Evolutionary conservation across 139 green algal species (phyloP).

Genomic region (Tetraselmis striata): DNA sequence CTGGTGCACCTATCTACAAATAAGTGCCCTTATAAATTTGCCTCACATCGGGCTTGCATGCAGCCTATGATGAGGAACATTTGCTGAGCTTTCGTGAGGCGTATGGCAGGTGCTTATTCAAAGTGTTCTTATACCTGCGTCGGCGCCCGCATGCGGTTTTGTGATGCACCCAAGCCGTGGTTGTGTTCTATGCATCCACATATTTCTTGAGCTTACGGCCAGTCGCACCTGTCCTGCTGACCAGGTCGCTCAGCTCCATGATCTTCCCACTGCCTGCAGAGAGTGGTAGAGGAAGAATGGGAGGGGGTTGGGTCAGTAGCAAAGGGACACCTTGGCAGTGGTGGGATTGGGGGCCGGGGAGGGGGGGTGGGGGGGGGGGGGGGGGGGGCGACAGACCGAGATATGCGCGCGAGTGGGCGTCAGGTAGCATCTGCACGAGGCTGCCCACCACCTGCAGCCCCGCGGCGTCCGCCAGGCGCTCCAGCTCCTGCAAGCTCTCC

Average conservation of each 20-base stretch:
- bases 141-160: too few relatives aligned
- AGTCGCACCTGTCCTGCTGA: neutral
- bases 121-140: too few relatives aligned
- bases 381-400: neutral
- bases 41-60: too few relatives aligned
- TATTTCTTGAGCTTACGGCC: too few relatives aligned
- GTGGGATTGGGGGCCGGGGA: neutral
- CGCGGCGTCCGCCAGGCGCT: conserved; percentile 78
- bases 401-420: neutral
- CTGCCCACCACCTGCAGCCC: conserved; percentile 60
- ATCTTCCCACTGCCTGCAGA: neutral
- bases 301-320: too few relatives aligned
- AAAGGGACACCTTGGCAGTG: neutral
- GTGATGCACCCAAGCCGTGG: too few relatives aligned
- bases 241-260: neutral
- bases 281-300: neutral
- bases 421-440: neutral
- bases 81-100: too few relatives aligned
- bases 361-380: neutral
- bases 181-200: too few relatives aligned
- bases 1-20: too few relatives aligned
- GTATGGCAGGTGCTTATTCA: too few relatives aligned
- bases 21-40: too few relatives aligned
- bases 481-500: conserved; percentile 87
- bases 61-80: too few relatives aligned